Base-by-base conservation (phyloP, 2,329 filamentous ascomycete species). In the Phaeosphaeria sp. region DNA sequence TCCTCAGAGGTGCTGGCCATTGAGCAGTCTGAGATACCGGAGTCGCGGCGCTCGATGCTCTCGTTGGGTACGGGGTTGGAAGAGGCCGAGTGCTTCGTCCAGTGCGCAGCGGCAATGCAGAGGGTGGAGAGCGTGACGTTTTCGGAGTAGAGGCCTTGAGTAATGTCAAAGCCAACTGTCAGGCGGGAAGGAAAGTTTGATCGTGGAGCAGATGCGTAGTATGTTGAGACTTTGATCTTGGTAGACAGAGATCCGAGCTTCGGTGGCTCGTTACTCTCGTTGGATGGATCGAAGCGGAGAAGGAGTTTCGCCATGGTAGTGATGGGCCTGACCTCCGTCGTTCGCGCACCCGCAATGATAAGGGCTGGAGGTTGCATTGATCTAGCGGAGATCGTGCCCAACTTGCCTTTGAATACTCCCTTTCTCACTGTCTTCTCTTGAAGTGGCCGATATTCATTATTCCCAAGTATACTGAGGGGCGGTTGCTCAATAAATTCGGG, bases 371-470 rank as follows among this genome's bases (percentile, higher is more conserved):
- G 88, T 64, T 90, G 87, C 1, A 80, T 75, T 0, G 86, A 83
- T 55, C 85, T 81, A 48, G 86, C 84, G 13, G 83, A 81, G 22
- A 90, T 65, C 2, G 82, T 83, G 15, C 88, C 88, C 3, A 85
- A 75, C 66, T 84, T 87, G 60, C 75, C 83, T 65, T 88, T 83
- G 62, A 89, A 83, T 9, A 87, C 58, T 2, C 87, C 85, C 64
- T 87, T 88, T 63, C 80, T 84, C 56, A 90, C 81, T 15, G 77
- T 80, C 74, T 87, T 89, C 69, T 88, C 86, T 65, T 82, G 82
- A 44, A 83, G 83, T 41, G 84, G 72, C 51, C 80, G 78, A 69
- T 87, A 88, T 39, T 82, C 79, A 43, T 79, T 75, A 33, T 78
- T 78, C 23, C 78, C 72, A 13, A 83, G 81, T 20, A 81, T 73